Evolutionary conservation across 768 basidiomycete species (phyloP), one percentile per base, ranked within the genome.

Genomic region (Boletus tylopilopsis): DNA sequence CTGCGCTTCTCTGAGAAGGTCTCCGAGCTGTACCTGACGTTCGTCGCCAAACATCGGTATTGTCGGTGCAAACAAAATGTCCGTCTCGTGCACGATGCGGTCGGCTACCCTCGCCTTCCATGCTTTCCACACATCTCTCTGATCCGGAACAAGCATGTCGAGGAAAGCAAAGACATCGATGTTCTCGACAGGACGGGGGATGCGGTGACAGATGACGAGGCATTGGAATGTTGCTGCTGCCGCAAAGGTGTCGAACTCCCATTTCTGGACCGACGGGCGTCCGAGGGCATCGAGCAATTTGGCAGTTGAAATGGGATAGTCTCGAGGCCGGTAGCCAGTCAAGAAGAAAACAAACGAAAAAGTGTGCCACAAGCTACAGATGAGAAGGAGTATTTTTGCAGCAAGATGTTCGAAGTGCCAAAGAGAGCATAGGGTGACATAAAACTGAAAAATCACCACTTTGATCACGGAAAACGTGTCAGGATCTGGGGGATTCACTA

Each of bases 41-140:
- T 11, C 34, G 4, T 36, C 34, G 6, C 24, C 15, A 5, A 49
- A 49, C 34, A n/a, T 45, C 12, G 48, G 42, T 27, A 49, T 29
- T 1, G 34, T 49, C 2, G 49, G 49, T 8, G 23, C 7, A 25
- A 39, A 50, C 1, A 15, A 32, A n/a, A 50, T 38, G 5, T 38
- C 43, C 18, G 1, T 5, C 29, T 47, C 49, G 36, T 47, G 49
- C 23, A 24, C 15, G 16, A 50, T 46, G 4, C 44, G 44, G 32
- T 50, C 43, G 2, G 34, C 42, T 18, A 49, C 34, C 4, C 48
- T 49, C 27, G 13, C 27, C n/a, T 50, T 45, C 49, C 49, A 50
- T 3, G 11, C 29, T 2, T 25, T 33, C 49, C 37, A 47, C 9
- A 47, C n/a, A 5, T 25, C 19, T 16, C 44, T 38, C 10, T 50